Conservation (phyloP, 352 stramenopile species). For the Globisporangium carolinianum region DNA sequence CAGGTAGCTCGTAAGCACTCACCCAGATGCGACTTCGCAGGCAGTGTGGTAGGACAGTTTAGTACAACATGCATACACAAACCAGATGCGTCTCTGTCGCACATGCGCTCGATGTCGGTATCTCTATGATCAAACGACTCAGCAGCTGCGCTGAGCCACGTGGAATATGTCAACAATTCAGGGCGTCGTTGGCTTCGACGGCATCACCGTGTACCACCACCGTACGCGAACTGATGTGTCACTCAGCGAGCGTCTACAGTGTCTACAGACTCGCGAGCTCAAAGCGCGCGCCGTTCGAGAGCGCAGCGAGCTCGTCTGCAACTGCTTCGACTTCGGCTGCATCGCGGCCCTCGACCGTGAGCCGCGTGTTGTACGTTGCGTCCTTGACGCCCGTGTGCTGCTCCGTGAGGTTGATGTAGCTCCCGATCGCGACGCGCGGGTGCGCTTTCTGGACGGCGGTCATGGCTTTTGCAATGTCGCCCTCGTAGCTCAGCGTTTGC, state of each 20-base stretch:
- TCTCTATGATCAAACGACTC: no score
- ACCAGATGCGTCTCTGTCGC: no score
- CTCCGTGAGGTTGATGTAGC: slow-evolving; percentile 77
- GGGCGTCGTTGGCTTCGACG: no score
- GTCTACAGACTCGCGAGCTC: not conserved
- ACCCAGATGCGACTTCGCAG: no score
- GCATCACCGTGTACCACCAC: no score
- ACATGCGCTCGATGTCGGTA: no score
- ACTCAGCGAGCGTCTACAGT: not conserved
- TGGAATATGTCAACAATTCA: no score
- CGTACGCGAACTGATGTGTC: not conserved
- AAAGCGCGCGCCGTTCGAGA: slow-evolving; percentile 20
- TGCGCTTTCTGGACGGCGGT: slow-evolving; percentile 60
- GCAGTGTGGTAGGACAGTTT: no score
- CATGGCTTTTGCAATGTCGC: slow-evolving; percentile 53
- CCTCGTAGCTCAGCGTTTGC: slow-evolving; percentile 62
- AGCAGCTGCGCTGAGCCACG: no score
- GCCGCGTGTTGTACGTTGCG: slow-evolving; percentile 55
- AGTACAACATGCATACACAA: no score
- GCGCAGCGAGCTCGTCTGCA: slow-evolving; percentile 28
- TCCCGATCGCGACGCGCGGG: slow-evolving; percentile 67
- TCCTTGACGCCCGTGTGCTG: slow-evolving; percentile 49
- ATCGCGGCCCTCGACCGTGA: slow-evolving; percentile 61
- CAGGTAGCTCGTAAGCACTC: no score
- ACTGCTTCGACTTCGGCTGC: slow-evolving; percentile 44